Conservation (phyloP, 371 early-diverging fungal genomes). For the Dentiscutata heterogama region DNA sequence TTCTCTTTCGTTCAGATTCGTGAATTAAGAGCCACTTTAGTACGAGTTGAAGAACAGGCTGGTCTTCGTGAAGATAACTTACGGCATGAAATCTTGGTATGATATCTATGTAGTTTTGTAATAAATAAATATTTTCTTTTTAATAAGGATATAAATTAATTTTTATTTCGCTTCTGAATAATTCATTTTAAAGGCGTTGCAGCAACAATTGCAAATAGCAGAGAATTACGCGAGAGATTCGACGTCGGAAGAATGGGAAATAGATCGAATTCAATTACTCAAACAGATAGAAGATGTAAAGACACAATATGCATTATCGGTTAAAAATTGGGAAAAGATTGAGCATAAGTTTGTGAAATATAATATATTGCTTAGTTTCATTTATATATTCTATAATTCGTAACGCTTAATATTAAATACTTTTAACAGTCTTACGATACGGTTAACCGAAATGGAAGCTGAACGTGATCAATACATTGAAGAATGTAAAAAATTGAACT, state of each 20-base stretch:
- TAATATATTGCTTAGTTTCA: too few species aligned
- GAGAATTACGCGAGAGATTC: conserved; percentile 67
- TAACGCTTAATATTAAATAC: neutral
- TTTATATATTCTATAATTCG: neutral
- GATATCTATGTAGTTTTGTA: neutral
- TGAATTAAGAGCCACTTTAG: conserved; percentile 65
- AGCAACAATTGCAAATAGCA: conserved; percentile 63
- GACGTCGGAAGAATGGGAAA: conserved; percentile 56
- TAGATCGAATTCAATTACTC: conserved; percentile 63
- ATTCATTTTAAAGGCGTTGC: conserved; percentile 55
- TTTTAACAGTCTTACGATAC: neutral
- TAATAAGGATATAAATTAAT: neutral
- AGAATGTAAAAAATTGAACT: neutral
- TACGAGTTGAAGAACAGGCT: conserved; percentile 64
- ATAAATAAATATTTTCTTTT: neutral
- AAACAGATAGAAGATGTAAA: conserved; percentile 75
- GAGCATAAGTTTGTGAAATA: conserved; percentile 47
- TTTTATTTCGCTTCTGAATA: neutral
- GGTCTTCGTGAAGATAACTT: conserved; percentile 67
- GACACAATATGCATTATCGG: conserved; percentile 64
- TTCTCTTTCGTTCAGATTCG: conserved; percentile 51
- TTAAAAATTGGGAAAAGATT: conserved; percentile 68
- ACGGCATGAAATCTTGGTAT: conserved; percentile 62
- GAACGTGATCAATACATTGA: neutral
- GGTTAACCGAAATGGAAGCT: conserved; percentile 15